Evolutionary conservation across 78 protist genomes (phyloP).

Genomic region (Dictyostelium purpureum): DNA sequence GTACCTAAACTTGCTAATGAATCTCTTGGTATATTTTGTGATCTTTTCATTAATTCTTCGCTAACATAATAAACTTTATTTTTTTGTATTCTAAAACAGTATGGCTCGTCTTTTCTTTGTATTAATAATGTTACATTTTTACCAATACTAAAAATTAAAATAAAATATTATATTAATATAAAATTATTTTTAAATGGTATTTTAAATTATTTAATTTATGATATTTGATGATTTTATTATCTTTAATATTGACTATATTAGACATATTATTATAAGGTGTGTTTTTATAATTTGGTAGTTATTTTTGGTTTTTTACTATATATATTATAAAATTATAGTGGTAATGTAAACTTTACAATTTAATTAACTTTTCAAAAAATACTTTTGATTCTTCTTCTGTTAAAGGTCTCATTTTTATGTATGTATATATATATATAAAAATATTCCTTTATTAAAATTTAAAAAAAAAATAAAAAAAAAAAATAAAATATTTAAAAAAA

Average conservation of each 20-base stretch:
- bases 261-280: no score
- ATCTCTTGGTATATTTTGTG: constrained; percentile 85
- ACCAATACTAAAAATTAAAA: constrained; percentile 93
- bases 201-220: neutral
- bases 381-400: constrained; percentile 98
- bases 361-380: constrained; percentile 97
- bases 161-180: neutral
- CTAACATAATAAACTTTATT: constrained; percentile 96
- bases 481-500: no score
- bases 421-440: neutral
- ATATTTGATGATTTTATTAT: neutral
- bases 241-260: neutral
- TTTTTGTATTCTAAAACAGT: constrained; percentile 97
- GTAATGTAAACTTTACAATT: constrained; percentile 76
- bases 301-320: neutral
- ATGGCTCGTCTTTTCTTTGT: constrained; percentile 96
- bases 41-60: constrained; percentile 48
- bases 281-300: no score
- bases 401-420: constrained; percentile 96
- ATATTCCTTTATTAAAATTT: no score
- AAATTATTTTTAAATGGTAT: neutral
- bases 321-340: neutral
- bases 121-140: constrained; percentile 92
- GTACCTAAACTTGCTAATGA: constrained; percentile 93
- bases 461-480: no score